Base-by-base conservation (phyloP, 495 filamentous ascomycete genomes). In the Aspergillus nanangensis region DNA sequence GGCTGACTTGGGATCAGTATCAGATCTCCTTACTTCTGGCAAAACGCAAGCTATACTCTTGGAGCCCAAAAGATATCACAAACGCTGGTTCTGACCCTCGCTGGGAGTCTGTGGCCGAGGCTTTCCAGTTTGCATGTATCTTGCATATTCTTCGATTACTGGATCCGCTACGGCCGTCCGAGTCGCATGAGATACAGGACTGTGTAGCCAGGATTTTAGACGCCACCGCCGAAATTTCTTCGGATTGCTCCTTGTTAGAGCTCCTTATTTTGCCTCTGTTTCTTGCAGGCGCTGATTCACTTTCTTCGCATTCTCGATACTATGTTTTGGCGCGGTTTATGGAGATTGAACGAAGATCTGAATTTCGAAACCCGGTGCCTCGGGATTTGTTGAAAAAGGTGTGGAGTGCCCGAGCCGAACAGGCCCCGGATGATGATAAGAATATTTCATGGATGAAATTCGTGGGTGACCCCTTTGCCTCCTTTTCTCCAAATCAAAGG, bases 381-480 rank as follows among this genome's bases (percentile, higher is more conserved):
- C 43, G 44, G 8, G 48, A 49, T 1, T 37, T 70, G 8, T 51
- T 70, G 4, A 47, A 57, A 22, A 58, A 54, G 34, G 66, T 70
- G 3, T 70, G 66, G 66, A 42, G 60, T 33, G 64, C 53, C 3
- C 59, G 66, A 10, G 55, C 51, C 11, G 54, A 49, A 10, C 61
- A 65, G 27, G 3, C 41, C 13, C 48, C 46, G 5, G 34, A 57
- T 48, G 60, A 65, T 32, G 34, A 45, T 21, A 46, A 39, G n/a
- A 70, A 68, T 44, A 41, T 68, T 21, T 54, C 61, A 9, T 70
- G 66, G 66, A 64, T 52, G 36, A 48, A 31, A 14, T 68, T 66
- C 55, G 66, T 70, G 56, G 62, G 66, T 62, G 10, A 11, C 13
- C 4, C 27, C 8, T 14, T 22, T 27, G 24, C 8, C 8, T 29